Base-by-base conservation (phyloP, 108 stramenopile species). In the Cyclotella kingstonii region DNA sequence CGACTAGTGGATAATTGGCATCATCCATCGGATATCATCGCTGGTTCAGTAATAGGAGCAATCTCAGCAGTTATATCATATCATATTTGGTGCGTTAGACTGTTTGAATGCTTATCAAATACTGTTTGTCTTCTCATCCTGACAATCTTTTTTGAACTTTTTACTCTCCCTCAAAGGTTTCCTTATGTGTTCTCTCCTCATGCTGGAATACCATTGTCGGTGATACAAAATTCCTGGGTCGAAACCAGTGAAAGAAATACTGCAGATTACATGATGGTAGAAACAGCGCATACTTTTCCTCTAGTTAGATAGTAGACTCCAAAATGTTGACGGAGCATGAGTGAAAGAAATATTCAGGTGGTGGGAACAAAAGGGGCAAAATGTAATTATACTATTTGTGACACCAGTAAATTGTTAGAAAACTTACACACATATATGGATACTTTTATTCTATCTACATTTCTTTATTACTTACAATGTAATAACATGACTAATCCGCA, bases 11-110 rank as follows among this genome's bases (percentile, higher is more conserved):
- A 94, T 64, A 68, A 87, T 48, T 90, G 89, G 89, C 92, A 94
- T 70, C 92, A 94, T 69, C 84, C 84, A 8, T 60, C 78, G 0
- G 92, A 94, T 70, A 77, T 90, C 4, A 33, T 90, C 17, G 87
- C 84, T 45, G 92, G 92, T 42, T 66, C 78, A 23, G 64, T 77
- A 18, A 33, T 93, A 58, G 91, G 91, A 29, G 46, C 70, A 49
- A 50, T 62, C 1, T 63, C 76, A 15, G 70, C 68, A 25, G 74
- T 69, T 15, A 65, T 91, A 51, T 60, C 75, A 5, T 90, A 90
- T 65, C 85, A 85, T 50, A 23, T 75, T 14, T 89, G 81, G 81
- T 85, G 77, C 25, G 62, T 51, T 11, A n/a, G n/a, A n/a, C n/a
- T n/a, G 35, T 12, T 0, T 50, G 50, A 1, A 12, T 25, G 2